Evolutionary conservation across 2,329 filamentous ascomycete genomes (phyloP).

Genomic region (Botrytis tulipae): DNA sequence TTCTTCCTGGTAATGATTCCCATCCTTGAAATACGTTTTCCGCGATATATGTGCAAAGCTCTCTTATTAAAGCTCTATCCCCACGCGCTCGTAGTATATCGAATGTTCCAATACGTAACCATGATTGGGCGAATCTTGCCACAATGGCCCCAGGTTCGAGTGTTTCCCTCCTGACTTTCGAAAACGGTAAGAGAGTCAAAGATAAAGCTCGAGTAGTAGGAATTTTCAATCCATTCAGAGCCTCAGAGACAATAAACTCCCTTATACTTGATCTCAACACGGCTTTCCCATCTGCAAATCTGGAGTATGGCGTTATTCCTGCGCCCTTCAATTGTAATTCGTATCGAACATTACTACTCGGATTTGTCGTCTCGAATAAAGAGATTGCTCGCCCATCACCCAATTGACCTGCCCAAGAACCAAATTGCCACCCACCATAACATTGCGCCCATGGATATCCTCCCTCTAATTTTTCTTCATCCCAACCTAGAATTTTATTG

Average conservation of each 20-base stretch:
- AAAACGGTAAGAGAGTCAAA: conserved; percentile 71
- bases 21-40: conserved; percentile 87
- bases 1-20: conserved; percentile 70
- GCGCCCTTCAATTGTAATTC: conserved; percentile 95
- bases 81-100: conserved; percentile 83
- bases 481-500: conserved; percentile 78
- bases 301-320: conserved; percentile 88
- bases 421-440: conserved; percentile 81
- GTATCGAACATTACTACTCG: conserved; percentile 67
- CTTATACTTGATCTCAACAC: conserved; percentile 89
- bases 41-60: conserved; percentile 77
- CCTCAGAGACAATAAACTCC: conserved; percentile 91
- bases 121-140: conserved; percentile 83
- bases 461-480: conserved; percentile 61
- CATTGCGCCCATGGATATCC: conserved; percentile 98
- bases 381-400: conserved; percentile 94
- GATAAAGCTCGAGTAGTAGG: conserved; percentile 85
- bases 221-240: conserved; percentile 79
- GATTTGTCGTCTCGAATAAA: conserved; percentile 84
- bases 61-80: conserved; percentile 71
- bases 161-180: conserved; percentile 72
- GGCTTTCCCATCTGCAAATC: conserved; percentile 94
- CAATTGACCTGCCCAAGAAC: conserved; percentile 92
- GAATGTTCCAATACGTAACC: conserved; percentile 93
- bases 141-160: conserved; percentile 92